phyloP scores from a whole-genome alignment of 306 rosid species.

The Cucurbita argyrosperma region DNA sequence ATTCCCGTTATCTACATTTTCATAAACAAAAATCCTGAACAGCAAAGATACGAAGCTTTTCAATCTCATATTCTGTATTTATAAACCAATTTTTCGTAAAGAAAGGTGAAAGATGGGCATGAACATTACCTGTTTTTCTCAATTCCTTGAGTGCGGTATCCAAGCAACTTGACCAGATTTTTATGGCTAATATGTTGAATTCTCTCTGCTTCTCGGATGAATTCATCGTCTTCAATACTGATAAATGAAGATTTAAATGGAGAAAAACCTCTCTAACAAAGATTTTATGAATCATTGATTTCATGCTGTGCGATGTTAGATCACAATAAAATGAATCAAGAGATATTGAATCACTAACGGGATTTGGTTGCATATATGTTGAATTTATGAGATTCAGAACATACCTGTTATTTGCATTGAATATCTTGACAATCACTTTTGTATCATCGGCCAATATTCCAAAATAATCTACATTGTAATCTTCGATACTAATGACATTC shows the following conservation, averaged over 20 bases:
- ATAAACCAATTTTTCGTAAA: background rate
- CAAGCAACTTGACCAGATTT: conserved; percentile 39
- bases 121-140: conserved; percentile 15
- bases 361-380: background rate
- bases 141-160: conserved; percentile 34
- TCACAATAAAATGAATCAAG: background rate
- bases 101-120: background rate
- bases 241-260: background rate
- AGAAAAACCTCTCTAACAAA: background rate
- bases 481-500: conserved; percentile 32
- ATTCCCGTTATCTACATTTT: conserved; percentile 42
- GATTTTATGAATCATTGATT: background rate
- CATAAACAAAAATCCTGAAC: conserved; percentile 36
- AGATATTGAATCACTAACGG: background rate
- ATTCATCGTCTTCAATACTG: conserved; percentile 36
- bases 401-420: conserved; percentile 30
- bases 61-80: background rate
- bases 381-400: background rate
- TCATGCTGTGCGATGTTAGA: background rate
- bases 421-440: conserved; percentile 35
- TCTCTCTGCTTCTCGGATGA: conserved; percentile 38
- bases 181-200: conserved; percentile 37
- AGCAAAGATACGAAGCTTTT: background rate
- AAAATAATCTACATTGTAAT: conserved; percentile 28
- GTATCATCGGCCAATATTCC: conserved; percentile 30